These are phyloP conservation scores for Udeniomyces megalosporus DNA, from an alignment of 768 basidiomycete genomes.

Conservation along the genomic window DNA sequence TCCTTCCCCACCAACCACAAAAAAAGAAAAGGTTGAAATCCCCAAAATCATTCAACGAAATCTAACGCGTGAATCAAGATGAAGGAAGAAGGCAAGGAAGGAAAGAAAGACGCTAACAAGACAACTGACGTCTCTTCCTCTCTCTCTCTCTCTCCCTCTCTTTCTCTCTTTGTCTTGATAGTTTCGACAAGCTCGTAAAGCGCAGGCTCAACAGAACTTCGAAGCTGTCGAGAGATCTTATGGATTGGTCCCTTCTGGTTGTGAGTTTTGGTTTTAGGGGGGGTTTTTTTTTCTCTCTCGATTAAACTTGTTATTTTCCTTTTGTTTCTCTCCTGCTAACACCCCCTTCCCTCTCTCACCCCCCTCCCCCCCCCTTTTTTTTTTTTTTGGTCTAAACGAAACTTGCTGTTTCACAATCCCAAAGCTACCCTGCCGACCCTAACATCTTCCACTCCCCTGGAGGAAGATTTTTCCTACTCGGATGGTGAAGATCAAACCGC, in stretches of 20 bases:
- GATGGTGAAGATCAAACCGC: constrained; percentile 14
- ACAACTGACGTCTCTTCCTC: background rate
- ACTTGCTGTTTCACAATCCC: no score
- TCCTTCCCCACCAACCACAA: no score
- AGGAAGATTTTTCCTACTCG: constrained; percentile 12
- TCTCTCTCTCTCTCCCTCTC: background rate
- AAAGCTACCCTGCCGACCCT: background rate
- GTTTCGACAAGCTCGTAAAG: constrained; percentile 12
- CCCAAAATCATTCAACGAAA: no score
- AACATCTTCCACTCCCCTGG: background rate
- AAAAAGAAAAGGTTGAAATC: no score
- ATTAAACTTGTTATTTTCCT: background rate
- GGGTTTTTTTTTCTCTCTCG: background rate
- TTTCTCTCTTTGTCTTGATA: background rate
- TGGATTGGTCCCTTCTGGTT: background rate
- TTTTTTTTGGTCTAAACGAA: no score
- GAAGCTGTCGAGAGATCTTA: constrained; percentile 13
- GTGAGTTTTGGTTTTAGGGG: background rate
- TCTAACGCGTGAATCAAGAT: no score
- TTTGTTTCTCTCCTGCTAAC: background rate
- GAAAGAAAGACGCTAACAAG: background rate
- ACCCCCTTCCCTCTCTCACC: background rate
- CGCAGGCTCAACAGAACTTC: constrained; percentile 6
- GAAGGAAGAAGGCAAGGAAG: background rate
- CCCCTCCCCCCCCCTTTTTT: background rate